phyloP scores from a whole-genome alignment of 129 eudicot genomes.

The Helichrysum umbraculigerum region DNA sequence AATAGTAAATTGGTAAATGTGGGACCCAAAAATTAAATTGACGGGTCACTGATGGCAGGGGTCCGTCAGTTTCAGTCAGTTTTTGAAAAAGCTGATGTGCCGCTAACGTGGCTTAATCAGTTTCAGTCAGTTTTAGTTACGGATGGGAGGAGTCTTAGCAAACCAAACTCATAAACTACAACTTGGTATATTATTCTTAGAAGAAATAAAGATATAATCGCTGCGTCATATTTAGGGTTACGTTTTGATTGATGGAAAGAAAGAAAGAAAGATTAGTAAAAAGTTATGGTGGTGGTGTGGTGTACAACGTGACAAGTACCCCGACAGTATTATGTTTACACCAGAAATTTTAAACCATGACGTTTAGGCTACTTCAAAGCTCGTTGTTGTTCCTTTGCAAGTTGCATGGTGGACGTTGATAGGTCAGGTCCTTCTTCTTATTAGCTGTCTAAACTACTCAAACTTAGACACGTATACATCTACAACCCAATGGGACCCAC shows the following conservation, averaged over 20 bases:
- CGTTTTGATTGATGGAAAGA: background rate
- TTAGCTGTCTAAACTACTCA: conserved; percentile 33
- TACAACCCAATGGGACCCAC: background rate
- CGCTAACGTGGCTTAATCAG: too few relatives aligned
- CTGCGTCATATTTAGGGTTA: background rate
- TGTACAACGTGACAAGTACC: conserved; percentile 34
- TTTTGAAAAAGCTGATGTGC: too few relatives aligned
- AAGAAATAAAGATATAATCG: background rate
- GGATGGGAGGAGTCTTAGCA: too few relatives aligned
- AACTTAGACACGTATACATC: conserved; percentile 15
- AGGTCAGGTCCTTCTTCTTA: too few relatives aligned
- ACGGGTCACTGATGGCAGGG: too few relatives aligned
- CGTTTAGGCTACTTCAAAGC: conserved; percentile 33
- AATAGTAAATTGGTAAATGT: too few relatives aligned
- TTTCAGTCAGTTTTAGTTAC: too few relatives aligned
- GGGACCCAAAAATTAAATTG: too few relatives aligned
- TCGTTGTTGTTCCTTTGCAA: conserved; percentile 22
- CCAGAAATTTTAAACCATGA: conserved; percentile 12
- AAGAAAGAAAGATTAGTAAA: background rate
- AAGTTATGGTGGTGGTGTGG: conserved; percentile 33
- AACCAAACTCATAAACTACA: background rate
- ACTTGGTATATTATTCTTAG: too few relatives aligned
- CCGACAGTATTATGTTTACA: conserved; percentile 29
- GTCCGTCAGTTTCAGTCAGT: too few relatives aligned
- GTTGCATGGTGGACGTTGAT: conserved; percentile 38